Evolutionary conservation across 2,329 filamentous ascomycete species (phyloP), one percentile per base, ranked within the genome.

Genomic region (Xylaria polymorpha): DNA sequence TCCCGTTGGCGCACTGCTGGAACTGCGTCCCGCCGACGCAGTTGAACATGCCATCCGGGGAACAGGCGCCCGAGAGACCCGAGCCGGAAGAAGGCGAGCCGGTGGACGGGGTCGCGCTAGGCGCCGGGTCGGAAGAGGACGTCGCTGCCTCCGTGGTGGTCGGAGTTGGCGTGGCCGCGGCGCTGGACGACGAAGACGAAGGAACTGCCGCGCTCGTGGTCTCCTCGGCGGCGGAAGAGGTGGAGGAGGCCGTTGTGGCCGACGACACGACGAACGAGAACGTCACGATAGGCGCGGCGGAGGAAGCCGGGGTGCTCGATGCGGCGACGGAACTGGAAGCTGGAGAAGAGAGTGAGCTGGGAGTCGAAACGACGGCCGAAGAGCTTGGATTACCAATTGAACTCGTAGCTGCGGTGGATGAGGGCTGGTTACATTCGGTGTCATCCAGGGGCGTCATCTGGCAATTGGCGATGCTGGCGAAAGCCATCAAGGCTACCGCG

Each of bases 381-480:
- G 67, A 37, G 29, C 44, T n/a, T 12, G 62, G 61, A 14, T 48
- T 10, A 1, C 35, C 15, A 35, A 41, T 35, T 35, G 50, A 32
- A 25, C 48, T 51, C n/a, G 32, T 41, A 25, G 64, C 59, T 37
- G 51, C 9, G n/a, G 66, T 55, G 25, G 55, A 43, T 20, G 37
- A 43, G 46, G 43, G 8, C 3, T 46, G n/a, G 10, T 10, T 46
- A 48, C 50, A 57, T 57, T 25, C 35, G 10, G 14, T 8, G 8
- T 57, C 55, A 87, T 81, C 53, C 61, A 62, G 15, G 44, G 67
- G 84, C 84, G 22, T 12, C 83, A 93, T 88, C 78, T 94, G 92
- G n/a, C 87, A 89, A 35, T 85, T 81, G 67, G 81, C 84, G 60
- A 83, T 74, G 53, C 84, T 77, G 64, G 83, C 80, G 64, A 89